Base-by-base conservation (phyloP, 73 alveolate species). In the Paramecium caudatum region DNA sequence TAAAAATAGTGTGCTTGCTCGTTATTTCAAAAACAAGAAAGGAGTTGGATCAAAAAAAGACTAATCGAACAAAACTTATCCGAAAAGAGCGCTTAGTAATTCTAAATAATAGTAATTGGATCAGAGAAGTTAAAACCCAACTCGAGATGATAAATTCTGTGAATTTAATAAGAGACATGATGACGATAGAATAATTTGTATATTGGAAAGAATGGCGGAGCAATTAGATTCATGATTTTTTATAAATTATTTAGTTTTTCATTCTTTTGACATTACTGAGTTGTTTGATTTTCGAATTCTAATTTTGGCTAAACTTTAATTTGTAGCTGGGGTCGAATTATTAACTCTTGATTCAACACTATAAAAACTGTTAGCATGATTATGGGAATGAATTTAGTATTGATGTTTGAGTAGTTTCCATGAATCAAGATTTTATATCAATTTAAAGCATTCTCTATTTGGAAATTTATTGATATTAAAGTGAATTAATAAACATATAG, bases 331-430 rank as follows among this genome's bases (percentile, higher is more conserved):
- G 32, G 88, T 74, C 43, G 88, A 74, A 21, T 37, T 74, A 41
- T 45, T 37, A 2, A 23, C 37, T 16, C 62, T 74, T 4, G 88
- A 41, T 36, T 74, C 62, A 1, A 43, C 65, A 21, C 69, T 74
- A 74, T 74, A 74, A 43, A 74, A 74, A 74, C 88, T 74, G 43
- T 74, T 74, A 0, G 69, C 88, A 74, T 74, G 88, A 17, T 45
- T 37, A 1, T 37, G 68, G 21, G 62, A n/a, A 41, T n/a, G 7
- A 23, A 74, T 45, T 27, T 74, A 21, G 32, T 37, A 74, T 74
- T 74, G 32, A 7, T 16, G 16, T 37, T 21, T 74, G 5, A 74
- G 68, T 15, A 41, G 43, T 36, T 39, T 41, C 88, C 88, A 74
- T 27, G 69, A 41, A 41, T 74, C 62, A 19, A 74, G 65, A 74